A percentile compares a stretch with the other conserved stretches of the same genome.
Conservation (phyloP, 495 filamentous ascomycete species). For the Lineolata rhizophorae region DNA sequence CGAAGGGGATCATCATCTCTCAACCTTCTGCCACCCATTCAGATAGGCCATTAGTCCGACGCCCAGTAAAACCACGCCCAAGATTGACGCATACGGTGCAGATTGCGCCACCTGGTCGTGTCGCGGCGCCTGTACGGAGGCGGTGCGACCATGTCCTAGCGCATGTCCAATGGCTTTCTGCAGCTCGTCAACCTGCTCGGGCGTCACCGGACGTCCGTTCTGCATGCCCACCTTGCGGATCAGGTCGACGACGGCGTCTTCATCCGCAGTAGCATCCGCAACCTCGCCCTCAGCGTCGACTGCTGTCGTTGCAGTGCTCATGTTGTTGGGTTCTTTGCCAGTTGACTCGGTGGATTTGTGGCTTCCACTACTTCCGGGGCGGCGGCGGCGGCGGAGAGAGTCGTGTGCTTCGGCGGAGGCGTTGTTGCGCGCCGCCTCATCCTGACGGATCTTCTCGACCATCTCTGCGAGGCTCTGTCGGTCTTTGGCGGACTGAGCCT, state of each 20-base stretch:
- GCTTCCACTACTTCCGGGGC: neutral
- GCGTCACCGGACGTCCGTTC: conserved; percentile 13
- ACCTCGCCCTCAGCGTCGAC: neutral
- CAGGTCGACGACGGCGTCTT: conserved; percentile 5
- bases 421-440: conserved; percentile 29
- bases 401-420: conserved; percentile 4
- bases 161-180: conserved; percentile 18
- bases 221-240: conserved; percentile 12
- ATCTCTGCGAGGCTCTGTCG: conserved; percentile 66
- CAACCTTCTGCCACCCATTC: conserved; percentile 63
- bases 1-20: too few species aligned
- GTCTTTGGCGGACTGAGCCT: conserved; percentile 42
- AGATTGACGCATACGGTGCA: conserved; percentile 66
- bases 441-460: conserved; percentile 57
- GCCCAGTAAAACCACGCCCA: conserved; percentile 75
- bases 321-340: neutral
- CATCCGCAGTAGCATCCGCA: neutral
- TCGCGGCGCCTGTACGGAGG: conserved; percentile 7
- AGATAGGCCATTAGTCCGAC: conserved; percentile 87
- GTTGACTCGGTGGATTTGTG: neutral
- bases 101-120: conserved; percentile 32
- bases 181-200: conserved; percentile 15
- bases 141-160: conserved; percentile 19
- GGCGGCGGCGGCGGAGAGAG: neutral
- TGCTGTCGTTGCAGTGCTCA: neutral